Evolutionary conservation across 176 grass and related monocot species (phyloP).

Genomic region (Tillandsia fasciculata): DNA sequence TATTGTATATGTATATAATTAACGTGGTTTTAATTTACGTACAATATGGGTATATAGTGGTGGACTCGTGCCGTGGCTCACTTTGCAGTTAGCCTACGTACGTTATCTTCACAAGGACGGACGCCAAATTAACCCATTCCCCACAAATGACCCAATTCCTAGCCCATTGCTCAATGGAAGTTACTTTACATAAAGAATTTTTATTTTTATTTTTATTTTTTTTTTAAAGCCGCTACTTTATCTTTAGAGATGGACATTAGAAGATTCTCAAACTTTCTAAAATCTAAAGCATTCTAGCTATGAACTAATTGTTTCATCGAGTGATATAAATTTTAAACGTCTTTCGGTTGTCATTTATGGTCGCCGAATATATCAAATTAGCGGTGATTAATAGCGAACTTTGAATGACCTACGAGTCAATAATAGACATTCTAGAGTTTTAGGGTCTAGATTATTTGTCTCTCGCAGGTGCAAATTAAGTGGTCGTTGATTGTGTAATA

Average conservation of each 20-base stretch:
- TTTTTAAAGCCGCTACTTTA: no score
- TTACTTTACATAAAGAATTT: neutral
- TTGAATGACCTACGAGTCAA: no score
- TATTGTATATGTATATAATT: slow-evolving; percentile 7
- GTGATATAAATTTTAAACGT: no score
- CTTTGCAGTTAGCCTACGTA: slow-evolving; percentile 22
- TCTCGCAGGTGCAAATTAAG: no score
- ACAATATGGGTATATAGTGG: slow-evolving; percentile 12
- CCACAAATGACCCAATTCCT: slow-evolving; percentile 2
- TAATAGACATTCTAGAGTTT: no score
- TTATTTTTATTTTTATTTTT: no score
- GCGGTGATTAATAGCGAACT: no score
- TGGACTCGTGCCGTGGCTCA: slow-evolving; percentile 38
- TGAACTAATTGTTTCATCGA: no score
- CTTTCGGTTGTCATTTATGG: no score
- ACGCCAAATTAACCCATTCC: slow-evolving; percentile 34
- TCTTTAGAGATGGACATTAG: neutral
- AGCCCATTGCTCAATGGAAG: neutral
- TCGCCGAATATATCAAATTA: no score
- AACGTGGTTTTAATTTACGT: slow-evolving; percentile 24
- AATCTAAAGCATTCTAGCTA: neutral
- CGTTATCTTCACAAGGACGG: slow-evolving; percentile 46
- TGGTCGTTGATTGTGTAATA: no score
- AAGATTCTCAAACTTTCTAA: neutral
- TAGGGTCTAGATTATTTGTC: no score